Evolutionary conservation across 345 rosid species (phyloP).

Genomic region (Eucalyptus polyanthemos): DNA sequence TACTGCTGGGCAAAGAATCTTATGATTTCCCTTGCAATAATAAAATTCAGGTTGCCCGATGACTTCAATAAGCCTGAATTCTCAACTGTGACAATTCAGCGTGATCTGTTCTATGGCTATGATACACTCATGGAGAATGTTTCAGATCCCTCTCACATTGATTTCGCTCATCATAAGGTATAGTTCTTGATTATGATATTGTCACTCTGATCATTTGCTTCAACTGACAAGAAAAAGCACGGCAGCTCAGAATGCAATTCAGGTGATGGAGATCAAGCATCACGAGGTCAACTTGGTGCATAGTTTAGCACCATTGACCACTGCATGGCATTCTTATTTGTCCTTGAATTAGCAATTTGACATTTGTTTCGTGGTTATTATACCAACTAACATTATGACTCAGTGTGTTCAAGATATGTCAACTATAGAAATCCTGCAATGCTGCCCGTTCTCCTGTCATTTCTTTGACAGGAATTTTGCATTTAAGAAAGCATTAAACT

Average conservation of each 20-base stretch:
- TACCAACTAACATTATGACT: not conserved
- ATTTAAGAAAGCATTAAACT: not conserved
- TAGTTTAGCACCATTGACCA: not conserved
- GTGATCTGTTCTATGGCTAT: constrained; percentile 86
- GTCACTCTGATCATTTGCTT: not conserved
- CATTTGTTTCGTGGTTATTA: not conserved
- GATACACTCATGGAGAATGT: constrained; percentile 99
- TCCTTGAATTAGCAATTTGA: not conserved
- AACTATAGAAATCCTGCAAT: not conserved
- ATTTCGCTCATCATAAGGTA: constrained; percentile 98
- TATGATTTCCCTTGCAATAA: not conserved
- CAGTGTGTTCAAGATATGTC: not conserved
- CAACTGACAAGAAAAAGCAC: not conserved
- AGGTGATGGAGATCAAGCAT: not conserved
- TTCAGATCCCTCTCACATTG: constrained; percentile 96
- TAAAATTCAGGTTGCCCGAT: constrained; percentile 63
- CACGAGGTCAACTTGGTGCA: not conserved
- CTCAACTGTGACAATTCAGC: constrained; percentile 79
- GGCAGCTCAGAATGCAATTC: not conserved
- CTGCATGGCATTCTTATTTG: not conserved
- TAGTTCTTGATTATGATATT: not conserved
- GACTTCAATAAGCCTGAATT: constrained; percentile 84
- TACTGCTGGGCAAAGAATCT: not conserved
- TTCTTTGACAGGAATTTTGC: not conserved
- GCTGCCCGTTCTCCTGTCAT: not conserved